Evolutionary conservation across 768 basidiomycete genomes (phyloP).

Genomic region (Lactarius evosmus): DNA sequence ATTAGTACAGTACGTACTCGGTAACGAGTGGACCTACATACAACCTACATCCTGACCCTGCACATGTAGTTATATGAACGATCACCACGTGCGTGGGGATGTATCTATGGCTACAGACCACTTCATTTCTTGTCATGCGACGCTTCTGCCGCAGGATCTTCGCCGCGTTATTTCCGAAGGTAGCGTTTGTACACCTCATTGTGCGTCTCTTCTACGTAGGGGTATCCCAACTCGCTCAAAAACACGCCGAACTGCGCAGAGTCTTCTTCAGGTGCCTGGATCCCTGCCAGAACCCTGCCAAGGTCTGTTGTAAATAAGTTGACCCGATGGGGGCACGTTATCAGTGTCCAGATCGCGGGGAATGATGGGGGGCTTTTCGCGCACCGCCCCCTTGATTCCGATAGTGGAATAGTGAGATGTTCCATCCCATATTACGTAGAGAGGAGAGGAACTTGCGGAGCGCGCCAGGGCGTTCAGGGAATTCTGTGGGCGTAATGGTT

Average conservation of each 20-base stretch:
- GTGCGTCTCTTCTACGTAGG: conserved; percentile 89
- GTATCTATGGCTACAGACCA: background rate
- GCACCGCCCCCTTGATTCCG: conserved; percentile 94
- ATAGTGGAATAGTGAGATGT: conserved; percentile 96
- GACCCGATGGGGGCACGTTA: background rate
- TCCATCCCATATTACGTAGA: conserved; percentile 75
- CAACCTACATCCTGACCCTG: background rate
- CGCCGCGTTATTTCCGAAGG: conserved; percentile 43
- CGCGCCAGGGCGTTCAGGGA: conserved; percentile 92
- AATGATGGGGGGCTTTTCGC: conserved; percentile 32
- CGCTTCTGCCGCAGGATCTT: background rate
- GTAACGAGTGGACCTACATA: background rate
- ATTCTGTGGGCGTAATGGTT: conserved; percentile 53
- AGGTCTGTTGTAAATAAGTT: conserved; percentile 57
- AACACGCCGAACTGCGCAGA: conserved; percentile 67
- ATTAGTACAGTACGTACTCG: background rate
- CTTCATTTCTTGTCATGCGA: background rate
- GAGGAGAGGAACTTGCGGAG: conserved; percentile 86
- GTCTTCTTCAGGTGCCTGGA: conserved; percentile 80
- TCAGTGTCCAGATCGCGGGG: conserved; percentile 4
- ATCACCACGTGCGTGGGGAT: background rate
- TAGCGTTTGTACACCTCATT: conserved; percentile 82
- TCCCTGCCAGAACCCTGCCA: conserved; percentile 88
- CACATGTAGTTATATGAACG: background rate
- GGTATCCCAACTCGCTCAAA: conserved; percentile 75